phyloP scores from a whole-genome alignment of 2,329 filamentous ascomycete species.

The Cladophialophora immunda region DNA sequence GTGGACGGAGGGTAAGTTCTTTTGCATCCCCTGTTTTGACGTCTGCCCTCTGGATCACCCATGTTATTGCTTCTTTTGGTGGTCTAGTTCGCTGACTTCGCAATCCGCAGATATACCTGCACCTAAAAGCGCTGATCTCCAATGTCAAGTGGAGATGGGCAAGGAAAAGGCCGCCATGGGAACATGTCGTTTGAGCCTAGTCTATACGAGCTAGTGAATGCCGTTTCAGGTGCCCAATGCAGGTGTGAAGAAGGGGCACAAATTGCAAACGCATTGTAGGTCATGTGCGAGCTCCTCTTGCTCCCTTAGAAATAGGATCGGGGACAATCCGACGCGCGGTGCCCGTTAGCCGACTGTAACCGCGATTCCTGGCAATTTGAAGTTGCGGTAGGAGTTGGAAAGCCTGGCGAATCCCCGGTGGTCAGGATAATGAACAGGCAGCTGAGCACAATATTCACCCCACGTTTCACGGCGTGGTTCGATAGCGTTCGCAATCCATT shows the following conservation, averaged over 20 bases:
- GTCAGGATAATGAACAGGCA: not conserved
- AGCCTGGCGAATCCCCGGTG: not conserved
- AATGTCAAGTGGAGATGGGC: constrained; percentile 17
- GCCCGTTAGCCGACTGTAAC: not conserved
- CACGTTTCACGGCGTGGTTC: constrained; percentile 17
- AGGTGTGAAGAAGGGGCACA: not conserved
- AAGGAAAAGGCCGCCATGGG: constrained; percentile 1
- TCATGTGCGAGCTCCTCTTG: not conserved
- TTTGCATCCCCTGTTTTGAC: constrained; percentile 45
- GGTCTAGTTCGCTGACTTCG: constrained; percentile 7
- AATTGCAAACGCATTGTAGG: not conserved
- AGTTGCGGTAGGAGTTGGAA: constrained; percentile 3
- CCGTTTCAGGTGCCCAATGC: not conserved
- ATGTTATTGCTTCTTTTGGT: not conserved
- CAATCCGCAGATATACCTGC: constrained; percentile 30
- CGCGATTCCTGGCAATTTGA: not conserved
- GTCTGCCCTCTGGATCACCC: not conserved
- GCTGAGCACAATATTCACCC: not conserved
- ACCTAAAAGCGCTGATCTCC: constrained; percentile 21
- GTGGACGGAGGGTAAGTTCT: constrained; percentile 92
- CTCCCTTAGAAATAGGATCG: not conserved
- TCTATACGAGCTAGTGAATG: not conserved
- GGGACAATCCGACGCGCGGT: not conserved
- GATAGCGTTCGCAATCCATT: constrained; percentile 2
- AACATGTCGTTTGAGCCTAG: not conserved